Base-by-base conservation (phyloP, 805 yeast species). In the Wickerhamomyces canadensis region DNA sequence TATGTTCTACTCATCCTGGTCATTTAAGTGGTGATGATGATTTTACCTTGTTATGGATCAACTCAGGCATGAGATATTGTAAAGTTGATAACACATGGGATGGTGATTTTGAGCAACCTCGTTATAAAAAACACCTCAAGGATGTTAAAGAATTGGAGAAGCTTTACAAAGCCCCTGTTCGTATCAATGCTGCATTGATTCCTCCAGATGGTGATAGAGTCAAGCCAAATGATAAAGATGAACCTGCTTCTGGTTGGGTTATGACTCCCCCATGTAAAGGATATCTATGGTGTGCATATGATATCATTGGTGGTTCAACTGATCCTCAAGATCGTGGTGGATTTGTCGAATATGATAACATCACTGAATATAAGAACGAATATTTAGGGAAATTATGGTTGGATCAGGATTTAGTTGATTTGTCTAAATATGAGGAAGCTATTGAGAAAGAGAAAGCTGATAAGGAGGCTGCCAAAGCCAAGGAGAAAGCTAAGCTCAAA, bases 201-300 rank as follows among this genome's bases (percentile, higher is more conserved):
- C 81, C 82, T 12, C 82, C 82, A 14, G 51, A 46, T 29, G 58
- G 57, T 33, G 55, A 37, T 62, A 41, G 56, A 31, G 19, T 15
- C 5, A 30, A 27, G 19, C 34, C 60, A 47, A 52, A 55, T 46
- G 50, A 34, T 43, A 48, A 40, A 38, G 33, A 56, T 9, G 80
- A 75, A 47, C 80, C 81, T 12, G 55, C 60, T 2, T 57, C 61
- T 34, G 76, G 74, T 17, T 76, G 83, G 83, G 65, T 59, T 45
- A 72, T 71, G 60, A 60, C 65, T 12, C 54, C 55, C 1, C 64
- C 70, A 44, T 78, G 84, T 57, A 61, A 64, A 19, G 63, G 67
- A 16, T 78, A 78, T 49, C 48, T 72, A 22, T 78, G 84, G 83
- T 77, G 83, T 60, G 82, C 80, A 1, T 75, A 75, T 50, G 72